phyloP scores from a whole-genome alignment of 257 asterid species.

The Nicotiana benthamiana region DNA sequence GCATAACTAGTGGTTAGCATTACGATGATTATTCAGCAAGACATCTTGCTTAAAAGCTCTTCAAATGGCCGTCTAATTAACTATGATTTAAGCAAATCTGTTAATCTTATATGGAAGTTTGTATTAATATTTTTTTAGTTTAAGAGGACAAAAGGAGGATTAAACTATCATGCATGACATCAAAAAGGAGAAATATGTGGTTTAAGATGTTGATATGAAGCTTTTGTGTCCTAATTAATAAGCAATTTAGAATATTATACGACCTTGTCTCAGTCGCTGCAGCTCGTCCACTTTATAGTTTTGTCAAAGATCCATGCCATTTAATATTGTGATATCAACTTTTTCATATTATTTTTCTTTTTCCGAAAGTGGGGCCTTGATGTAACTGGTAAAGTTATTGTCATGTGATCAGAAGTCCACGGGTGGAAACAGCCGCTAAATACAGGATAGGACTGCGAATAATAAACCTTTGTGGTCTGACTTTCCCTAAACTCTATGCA shows the following conservation, averaged over 20 bases:
- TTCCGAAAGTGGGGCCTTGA: too few species aligned
- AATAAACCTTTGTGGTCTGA: too few species aligned
- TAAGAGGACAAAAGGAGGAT: not conserved
- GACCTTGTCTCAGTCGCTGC: not conserved
- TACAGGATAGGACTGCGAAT: accelerated
- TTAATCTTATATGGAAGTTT: not conserved
- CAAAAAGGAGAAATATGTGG: not conserved
- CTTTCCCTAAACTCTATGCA: accelerated
- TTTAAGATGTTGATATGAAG: not conserved
- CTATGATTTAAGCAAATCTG: not conserved
- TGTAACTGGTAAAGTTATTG: too few species aligned
- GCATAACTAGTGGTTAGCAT: not conserved
- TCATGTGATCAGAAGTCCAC: too few species aligned
- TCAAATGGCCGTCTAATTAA: not conserved
- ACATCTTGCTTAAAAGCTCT: too few species aligned
- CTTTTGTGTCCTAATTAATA: not conserved
- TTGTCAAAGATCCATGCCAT: not conserved
- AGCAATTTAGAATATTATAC: not conserved
- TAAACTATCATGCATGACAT: not conserved
- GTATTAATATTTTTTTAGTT: not conserved
- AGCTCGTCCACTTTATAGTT: not conserved
- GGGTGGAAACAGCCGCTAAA: too few species aligned
- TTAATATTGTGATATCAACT: not conserved
- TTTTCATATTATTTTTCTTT: not conserved
- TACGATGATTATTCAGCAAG: not conserved